phyloP scores from a whole-genome alignment of 805 yeast genomes.

The Wickerhamomyces silvicola region DNA sequence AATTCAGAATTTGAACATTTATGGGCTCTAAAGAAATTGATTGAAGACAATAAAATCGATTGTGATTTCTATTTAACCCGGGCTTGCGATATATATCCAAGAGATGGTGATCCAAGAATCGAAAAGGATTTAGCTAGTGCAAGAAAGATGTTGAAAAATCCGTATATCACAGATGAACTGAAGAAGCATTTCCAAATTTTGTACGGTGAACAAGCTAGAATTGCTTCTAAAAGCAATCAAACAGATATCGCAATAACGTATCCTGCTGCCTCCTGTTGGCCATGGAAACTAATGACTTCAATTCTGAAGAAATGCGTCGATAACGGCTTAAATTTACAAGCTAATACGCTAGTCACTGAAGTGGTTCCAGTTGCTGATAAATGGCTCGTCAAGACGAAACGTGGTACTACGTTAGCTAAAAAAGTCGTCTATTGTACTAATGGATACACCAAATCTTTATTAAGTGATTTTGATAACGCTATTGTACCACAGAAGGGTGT shows the following conservation, averaged over 20 bases:
- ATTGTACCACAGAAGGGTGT: conserved; percentile 32
- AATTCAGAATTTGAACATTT: conserved; percentile 33
- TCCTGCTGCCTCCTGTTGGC: conserved; percentile 40
- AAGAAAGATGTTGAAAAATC: conserved; percentile 20
- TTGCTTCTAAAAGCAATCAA: conserved; percentile 63
- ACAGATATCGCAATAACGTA: conserved; percentile 68
- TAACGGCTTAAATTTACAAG: conserved; percentile 34
- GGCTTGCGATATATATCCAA: conserved; percentile 30
- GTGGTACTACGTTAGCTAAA: conserved; percentile 25
- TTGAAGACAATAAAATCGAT: conserved; percentile 29
- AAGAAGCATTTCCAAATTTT: conserved; percentile 27
- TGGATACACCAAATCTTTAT: conserved; percentile 33
- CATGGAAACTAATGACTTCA: conserved; percentile 33
- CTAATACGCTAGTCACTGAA: conserved; percentile 33
- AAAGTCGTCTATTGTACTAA: conserved; percentile 26
- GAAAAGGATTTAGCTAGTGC: conserved; percentile 10
- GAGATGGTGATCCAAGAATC: conserved; percentile 15
- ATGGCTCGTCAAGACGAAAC: conserved; percentile 27
- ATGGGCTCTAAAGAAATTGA: conserved; percentile 25
- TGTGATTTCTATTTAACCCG: conserved; percentile 31
- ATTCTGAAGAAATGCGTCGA: conserved; percentile 26
- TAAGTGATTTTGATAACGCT: conserved; percentile 19
- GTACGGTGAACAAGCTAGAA: conserved; percentile 35
- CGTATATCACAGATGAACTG: conserved; percentile 22
- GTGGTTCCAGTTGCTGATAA: conserved; percentile 21